Evolutionary conservation across 2,329 filamentous ascomycete genomes (phyloP).

Genomic region (Ophiocordyceps camponoti-floridani): DNA sequence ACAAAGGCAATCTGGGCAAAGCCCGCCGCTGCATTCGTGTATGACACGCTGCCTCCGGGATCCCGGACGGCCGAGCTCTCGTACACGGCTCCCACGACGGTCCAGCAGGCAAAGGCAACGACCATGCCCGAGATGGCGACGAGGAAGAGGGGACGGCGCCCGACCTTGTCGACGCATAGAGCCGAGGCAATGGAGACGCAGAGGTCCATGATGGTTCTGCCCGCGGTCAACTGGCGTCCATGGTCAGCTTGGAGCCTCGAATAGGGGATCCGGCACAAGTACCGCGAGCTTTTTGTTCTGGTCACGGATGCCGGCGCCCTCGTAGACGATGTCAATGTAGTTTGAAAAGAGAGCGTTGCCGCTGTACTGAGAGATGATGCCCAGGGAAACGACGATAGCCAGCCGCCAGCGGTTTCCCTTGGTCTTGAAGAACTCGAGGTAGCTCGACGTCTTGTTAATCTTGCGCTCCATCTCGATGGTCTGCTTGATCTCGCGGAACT

Average conservation of each 20-base stretch:
- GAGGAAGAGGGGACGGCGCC: conserved; percentile 36
- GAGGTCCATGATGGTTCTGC: conserved; percentile 41
- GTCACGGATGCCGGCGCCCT: conserved; percentile 38
- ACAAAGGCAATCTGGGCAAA: conserved; percentile 38
- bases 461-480: conserved; percentile 40
- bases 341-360: conserved; percentile 51
- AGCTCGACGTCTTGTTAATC: conserved; percentile 28
- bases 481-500: conserved; percentile 48
- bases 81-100: conserved; percentile 31
- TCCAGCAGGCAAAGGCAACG: conserved; percentile 29
- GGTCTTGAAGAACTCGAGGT: conserved; percentile 42
- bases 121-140: conserved; percentile 29
- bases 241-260: conserved; percentile 1
- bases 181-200: conserved; percentile 36
- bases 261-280: conserved; percentile 3
- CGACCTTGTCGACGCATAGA: conserved; percentile 28
- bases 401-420: conserved; percentile 47
- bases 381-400: conserved; percentile 41
- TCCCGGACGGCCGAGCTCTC: conserved; percentile 19
- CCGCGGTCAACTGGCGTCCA: conserved; percentile 21
- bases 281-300: conserved; percentile 37
- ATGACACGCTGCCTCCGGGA: conserved; percentile 7
- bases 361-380: conserved; percentile 49
- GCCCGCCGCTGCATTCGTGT: conserved; percentile 25
- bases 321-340: conserved; percentile 46